Conservation (phyloP, 1,139 yeast genomes). For the Magnusiomyces paraingens region DNA sequence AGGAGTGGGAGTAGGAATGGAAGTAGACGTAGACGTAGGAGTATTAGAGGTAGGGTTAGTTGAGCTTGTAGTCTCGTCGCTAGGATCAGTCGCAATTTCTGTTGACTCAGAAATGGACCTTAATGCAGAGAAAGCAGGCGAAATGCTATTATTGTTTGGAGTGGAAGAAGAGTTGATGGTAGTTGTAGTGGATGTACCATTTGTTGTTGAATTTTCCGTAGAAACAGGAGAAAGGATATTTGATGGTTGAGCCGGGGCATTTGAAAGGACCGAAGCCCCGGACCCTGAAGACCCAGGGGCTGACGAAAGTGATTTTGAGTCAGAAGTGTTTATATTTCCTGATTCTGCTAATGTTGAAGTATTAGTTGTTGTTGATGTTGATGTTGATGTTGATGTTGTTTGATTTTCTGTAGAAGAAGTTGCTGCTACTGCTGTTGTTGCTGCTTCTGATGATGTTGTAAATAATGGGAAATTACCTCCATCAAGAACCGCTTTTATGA, state of each 20-base stretch:
- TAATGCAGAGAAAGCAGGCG: too few species aligned
- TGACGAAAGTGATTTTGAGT: conserved; percentile 26
- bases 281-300: conserved; percentile 18
- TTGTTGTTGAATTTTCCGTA: neutral
- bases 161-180: too few species aligned
- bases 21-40: neutral
- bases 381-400: conserved; percentile 21
- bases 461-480: conserved; percentile 14
- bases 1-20: neutral
- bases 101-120: too few species aligned
- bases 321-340: neutral
- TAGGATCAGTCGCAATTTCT: too few species aligned
- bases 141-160: too few species aligned
- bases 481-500: conserved; percentile 37
- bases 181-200: neutral
- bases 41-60: neutral
- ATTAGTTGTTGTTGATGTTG: conserved; percentile 13
- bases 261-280: neutral
- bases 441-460: conserved; percentile 18
- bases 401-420: neutral
- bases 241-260: too few species aligned
- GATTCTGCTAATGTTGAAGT: neutral
- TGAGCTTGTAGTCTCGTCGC: too few species aligned
- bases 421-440: conserved; percentile 17
- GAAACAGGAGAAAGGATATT: neutral